Base-by-base conservation (phyloP, 495 filamentous ascomycete species). In the Penicillium crystallinum region DNA sequence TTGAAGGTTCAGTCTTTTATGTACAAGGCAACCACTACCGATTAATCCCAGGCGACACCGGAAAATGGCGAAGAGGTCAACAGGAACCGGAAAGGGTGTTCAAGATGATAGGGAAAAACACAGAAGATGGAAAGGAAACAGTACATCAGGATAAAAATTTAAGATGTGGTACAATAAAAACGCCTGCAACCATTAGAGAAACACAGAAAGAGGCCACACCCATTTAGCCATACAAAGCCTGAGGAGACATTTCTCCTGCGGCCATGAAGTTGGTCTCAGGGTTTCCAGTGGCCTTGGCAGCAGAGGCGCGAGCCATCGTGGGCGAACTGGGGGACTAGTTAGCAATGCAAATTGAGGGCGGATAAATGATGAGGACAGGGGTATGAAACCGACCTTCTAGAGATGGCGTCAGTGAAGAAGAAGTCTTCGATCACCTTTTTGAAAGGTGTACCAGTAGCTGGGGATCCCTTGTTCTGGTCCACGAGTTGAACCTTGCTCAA, bases 341-440 rank as follows among this genome's bases (percentile, higher is more conserved):
- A 81, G 70, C 54, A 63, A 63, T 34, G 42, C 38, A 45, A 33
- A 29, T 17, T 3, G 3, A 29, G 11, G 39, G 53, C 18, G 33
- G 30, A 55, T 15, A 14, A 37, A 43, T 11, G 10, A 41, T 33
- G 1, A 36, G 9, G 2, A 41, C 7, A 17, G 12, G n/a, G 33
- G n/a, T 4, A 31, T 23, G 35, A 18, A 17, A 65, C 81, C 64
- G 72, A 91, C 90, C 89, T 95, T 77, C 95, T 85, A 10, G 89
- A 93, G 64, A 98, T 97, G 18, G 84, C 81, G 69, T 98, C 93
- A 54, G 93, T 98, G 67, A 98, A 96, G 74, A 87, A 98, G 71
- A 97, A 98, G 69, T 98, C 88, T 58, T 96, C 82, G 56, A 98
- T 88, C 23, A 87, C 83, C 72, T 84, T 87, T 75, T 81, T 88